Evolutionary conservation across 805 yeast species (phyloP), one percentile per base, ranked within the genome.

Genomic region (Wickerhamomyces hampshirensis): DNA sequence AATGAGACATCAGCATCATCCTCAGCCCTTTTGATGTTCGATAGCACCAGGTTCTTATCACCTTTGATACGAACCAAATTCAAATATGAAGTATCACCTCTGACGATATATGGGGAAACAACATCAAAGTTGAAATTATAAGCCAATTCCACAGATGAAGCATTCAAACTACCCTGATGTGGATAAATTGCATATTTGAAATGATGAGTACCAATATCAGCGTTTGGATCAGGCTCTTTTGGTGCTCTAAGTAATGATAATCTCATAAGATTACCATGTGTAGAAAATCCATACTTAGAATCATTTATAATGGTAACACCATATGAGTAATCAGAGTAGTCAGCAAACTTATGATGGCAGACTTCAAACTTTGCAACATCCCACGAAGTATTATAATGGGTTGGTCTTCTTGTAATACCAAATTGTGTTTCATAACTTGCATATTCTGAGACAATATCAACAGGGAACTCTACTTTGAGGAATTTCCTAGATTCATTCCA

Each of bases 351-450:
- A 60, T 93, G 98, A 53, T 84, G 87, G 53, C 96, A 85, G 9
- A 88, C 96, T 62, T 91, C 98, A 59, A 91, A 91, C 58, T 88
- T 89, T 39, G 98, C 98, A 23, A 83, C 82, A 53, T 91, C 98
- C 98, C 98, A 91, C 1, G 86, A 68, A 1, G 98, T 91, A 58
- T 91, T 93, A 65, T 69, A 91, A 60, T 91, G 97, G 0, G 98
- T 91, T 32, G 98, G 95, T 47, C 98, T 76, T 51, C 75, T 79
- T 5, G 95, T 91, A 31, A 84, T 62, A 36, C 98, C 98, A 61
- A 85, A 91, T 58, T 89, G 96, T 2, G 97, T 88, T 59, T 91
- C 98, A 58, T 86, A 93, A 39, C 79, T 76, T 2, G 96, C 98
- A 37, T 54, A 69, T 15, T 89, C 93, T 27, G 75, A 70, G 47